phyloP scores from a whole-genome alignment of 2,329 filamentous ascomycete genomes.

The Aspergillus novoparasiticus region DNA sequence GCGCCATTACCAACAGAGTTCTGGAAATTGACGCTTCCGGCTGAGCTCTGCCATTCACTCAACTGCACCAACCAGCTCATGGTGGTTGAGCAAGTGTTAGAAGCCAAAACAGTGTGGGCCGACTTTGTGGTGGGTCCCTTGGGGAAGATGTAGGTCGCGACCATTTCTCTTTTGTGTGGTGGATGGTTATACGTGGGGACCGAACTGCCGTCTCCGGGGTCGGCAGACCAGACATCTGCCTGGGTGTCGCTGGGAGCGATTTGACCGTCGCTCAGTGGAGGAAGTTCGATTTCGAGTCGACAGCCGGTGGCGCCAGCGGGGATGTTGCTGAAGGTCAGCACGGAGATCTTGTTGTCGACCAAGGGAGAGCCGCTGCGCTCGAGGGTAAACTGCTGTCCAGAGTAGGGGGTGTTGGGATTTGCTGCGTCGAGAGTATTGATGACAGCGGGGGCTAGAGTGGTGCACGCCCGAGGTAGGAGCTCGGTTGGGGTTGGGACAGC shows the following conservation, averaged over 20 bases:
- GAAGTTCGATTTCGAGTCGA: slow-evolving; percentile 19
- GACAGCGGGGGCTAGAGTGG: slow-evolving; percentile 13
- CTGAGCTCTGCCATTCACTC: slow-evolving; percentile 17
- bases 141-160: slow-evolving; percentile 15
- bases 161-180: slow-evolving; percentile 7
- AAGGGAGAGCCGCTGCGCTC: slow-evolving; percentile 9
- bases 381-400: slow-evolving; percentile 15
- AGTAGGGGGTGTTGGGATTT: slow-evolving; percentile 12
- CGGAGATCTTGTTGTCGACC: slow-evolving; percentile 9
- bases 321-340: slow-evolving; percentile 22
- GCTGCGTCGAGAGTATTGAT: slow-evolving; percentile 17
- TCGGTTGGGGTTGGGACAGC: slow-evolving; percentile 13
- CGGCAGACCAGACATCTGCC: slow-evolving; percentile 20
- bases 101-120: slow-evolving; percentile 9
- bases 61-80: slow-evolving; percentile 23
- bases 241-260: slow-evolving; percentile 18
- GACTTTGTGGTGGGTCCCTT: slow-evolving; percentile 2
- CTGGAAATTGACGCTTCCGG: slow-evolving; percentile 18
- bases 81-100: slow-evolving; percentile 10
- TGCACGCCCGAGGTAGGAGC: slow-evolving; percentile 19
- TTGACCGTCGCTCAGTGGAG: slow-evolving; percentile 6
- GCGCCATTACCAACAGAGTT: slow-evolving; percentile 11
- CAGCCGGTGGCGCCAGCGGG: slow-evolving; percentile 20
- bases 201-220: slow-evolving; percentile 3
- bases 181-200: slow-evolving; percentile 16